These are phyloP conservation scores for Diddensiella santjacobensis DNA, from an alignment of 805 yeast genomes.

Conservation along the genomic window DNA sequence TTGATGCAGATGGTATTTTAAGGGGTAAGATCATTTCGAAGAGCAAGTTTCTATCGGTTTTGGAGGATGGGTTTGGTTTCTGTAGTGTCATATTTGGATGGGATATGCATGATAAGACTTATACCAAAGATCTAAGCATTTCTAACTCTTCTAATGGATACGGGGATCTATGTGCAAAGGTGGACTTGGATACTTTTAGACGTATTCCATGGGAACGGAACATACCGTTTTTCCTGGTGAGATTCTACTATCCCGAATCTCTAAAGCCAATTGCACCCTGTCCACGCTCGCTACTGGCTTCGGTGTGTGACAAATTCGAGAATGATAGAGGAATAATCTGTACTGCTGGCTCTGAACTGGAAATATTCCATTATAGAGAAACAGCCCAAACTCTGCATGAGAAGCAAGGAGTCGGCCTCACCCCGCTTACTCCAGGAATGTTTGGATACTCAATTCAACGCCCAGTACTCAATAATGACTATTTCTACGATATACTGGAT, in stretches of 20 bases:
- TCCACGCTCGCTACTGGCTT: constrained; percentile 30
- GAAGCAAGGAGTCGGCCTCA: constrained; percentile 23
- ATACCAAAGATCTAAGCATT: constrained; percentile 26
- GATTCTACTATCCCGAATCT: constrained; percentile 25
- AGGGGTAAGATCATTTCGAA: constrained; percentile 35
- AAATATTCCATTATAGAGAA: constrained; percentile 32
- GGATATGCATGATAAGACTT: constrained; percentile 35
- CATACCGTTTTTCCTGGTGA: constrained; percentile 30
- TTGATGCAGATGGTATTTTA: constrained; percentile 35
- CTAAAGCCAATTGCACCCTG: constrained; percentile 28
- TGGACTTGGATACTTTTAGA: constrained; percentile 25
- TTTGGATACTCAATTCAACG: constrained; percentile 36
- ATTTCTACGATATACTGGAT: constrained; percentile 28
- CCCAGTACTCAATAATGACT: constrained; percentile 30
- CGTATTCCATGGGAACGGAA: constrained; percentile 31
- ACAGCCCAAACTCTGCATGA: constrained; percentile 24
- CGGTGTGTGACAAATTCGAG: constrained; percentile 17
- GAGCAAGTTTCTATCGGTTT: constrained; percentile 26
- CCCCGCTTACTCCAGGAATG: constrained; percentile 34
- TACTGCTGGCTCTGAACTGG: constrained; percentile 35
- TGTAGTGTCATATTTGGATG: constrained; percentile 35
- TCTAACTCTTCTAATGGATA: constrained; percentile 32
- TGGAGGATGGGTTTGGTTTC: constrained; percentile 32
- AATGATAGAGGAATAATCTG: constrained; percentile 17
- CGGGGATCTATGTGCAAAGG: constrained; percentile 29